Conservation (phyloP, 2,329 filamentous ascomycete species). For the Pyrenophora seminiperda region DNA sequence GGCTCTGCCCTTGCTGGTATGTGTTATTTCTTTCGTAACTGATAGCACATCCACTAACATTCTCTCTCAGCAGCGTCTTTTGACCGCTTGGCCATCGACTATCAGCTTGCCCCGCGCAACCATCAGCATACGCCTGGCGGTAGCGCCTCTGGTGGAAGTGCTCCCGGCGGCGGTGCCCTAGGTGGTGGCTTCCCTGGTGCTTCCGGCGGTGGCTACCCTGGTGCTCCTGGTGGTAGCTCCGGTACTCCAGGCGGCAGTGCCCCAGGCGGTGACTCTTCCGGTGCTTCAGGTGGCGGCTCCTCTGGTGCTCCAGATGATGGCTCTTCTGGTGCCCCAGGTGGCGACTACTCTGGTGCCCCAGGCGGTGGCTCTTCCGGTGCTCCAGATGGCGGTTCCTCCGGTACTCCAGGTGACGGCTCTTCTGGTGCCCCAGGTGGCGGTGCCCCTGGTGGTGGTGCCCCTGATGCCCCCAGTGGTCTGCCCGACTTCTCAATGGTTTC, state of each 20-base stretch:
- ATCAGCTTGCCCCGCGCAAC: not conserved
- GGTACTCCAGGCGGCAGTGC: not conserved
- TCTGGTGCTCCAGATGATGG: not conserved
- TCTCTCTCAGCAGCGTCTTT: slow-evolving; percentile 13
- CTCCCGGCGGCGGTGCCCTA: not conserved
- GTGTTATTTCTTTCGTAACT: not conserved
- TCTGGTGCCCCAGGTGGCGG: not conserved
- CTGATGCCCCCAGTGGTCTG: not conserved
- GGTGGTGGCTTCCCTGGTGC: slow-evolving; percentile 4
- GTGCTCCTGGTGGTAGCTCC: not conserved
- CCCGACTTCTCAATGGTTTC: not conserved
- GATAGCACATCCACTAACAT: slow-evolving; percentile 4
- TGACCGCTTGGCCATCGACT: slow-evolving; percentile 13
- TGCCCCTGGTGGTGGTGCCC: not conserved
- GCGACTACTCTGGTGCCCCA: not conserved
- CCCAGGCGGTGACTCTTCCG: not conserved
- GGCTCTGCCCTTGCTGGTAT: slow-evolving; percentile 29
- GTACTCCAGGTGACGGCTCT: not conserved
- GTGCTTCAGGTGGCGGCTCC: not conserved
- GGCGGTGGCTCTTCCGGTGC: not conserved
- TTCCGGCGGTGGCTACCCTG: not conserved
- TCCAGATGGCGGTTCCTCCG: not conserved
- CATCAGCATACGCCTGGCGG: slow-evolving; percentile 9
- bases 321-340: not conserved
- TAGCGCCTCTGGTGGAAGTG: not conserved